phyloP scores from a whole-genome alignment of 177 flowering plant species.

The Vitis hybrid region DNA sequence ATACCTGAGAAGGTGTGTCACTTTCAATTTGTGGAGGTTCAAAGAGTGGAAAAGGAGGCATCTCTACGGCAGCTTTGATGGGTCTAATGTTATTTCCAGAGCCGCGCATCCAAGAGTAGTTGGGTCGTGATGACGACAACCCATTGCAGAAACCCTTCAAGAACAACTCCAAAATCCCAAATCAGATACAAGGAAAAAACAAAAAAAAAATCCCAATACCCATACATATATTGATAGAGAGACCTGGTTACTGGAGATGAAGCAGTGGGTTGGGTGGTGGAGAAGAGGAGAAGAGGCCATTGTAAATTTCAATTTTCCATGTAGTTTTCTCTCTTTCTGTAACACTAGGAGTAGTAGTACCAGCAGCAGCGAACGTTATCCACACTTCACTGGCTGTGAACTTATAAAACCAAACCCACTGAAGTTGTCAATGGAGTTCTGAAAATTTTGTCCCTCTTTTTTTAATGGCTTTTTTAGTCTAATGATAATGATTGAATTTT shows the following conservation, averaged over 20 bases:
- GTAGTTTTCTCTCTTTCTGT: too few species aligned
- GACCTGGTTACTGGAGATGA: slow-evolving; percentile 38
- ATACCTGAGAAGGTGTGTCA: slow-evolving; percentile 49
- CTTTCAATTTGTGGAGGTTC: slow-evolving; percentile 34
- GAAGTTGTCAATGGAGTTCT: too few species aligned
- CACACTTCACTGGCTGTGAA: too few species aligned
- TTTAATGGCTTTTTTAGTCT: too few species aligned
- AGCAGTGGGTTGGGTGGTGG: slow-evolving; percentile 29
- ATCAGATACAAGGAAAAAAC: neutral
- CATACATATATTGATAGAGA: slow-evolving; percentile 6
- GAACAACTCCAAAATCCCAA: slow-evolving; percentile 15
- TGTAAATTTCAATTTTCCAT: neutral
- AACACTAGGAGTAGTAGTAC: too few species aligned
- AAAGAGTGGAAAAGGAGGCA: slow-evolving; percentile 45
- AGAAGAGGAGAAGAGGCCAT: slow-evolving; percentile 37
- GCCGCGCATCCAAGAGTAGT: slow-evolving; percentile 7
- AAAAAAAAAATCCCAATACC: neutral
- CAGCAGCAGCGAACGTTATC: too few species aligned
- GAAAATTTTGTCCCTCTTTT: too few species aligned
- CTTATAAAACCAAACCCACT: too few species aligned
- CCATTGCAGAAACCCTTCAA: slow-evolving; percentile 19
- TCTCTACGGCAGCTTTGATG: slow-evolving; percentile 39
- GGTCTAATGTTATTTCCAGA: slow-evolving; percentile 19
- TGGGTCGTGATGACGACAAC: slow-evolving; percentile 17
- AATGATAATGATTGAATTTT: too few species aligned